These are phyloP conservation scores for Phaeotremella skinneri DNA, from an alignment of 768 basidiomycete species.

Conservation along the genomic window DNA sequence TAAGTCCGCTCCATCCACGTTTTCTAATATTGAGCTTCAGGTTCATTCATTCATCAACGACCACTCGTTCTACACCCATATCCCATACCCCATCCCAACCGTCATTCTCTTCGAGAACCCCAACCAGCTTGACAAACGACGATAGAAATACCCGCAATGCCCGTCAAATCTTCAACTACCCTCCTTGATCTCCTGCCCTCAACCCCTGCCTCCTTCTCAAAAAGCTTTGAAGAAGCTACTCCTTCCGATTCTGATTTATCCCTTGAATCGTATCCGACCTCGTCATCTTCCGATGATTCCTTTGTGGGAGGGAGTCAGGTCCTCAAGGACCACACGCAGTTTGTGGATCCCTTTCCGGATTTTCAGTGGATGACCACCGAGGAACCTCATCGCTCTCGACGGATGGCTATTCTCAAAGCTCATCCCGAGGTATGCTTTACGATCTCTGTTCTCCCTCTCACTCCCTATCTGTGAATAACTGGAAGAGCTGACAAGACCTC, in stretches of 20 bases:
- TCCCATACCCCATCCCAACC: too few relatives aligned
- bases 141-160: too few relatives aligned
- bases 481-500: background rate
- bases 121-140: too few relatives aligned
- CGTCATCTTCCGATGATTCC: slow-evolving; percentile 53
- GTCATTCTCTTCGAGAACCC: too few relatives aligned
- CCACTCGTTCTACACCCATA: too few relatives aligned
- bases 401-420: slow-evolving; percentile 85
- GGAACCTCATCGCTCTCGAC: slow-evolving; percentile 86
- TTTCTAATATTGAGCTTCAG: too few relatives aligned
- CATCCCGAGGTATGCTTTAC: slow-evolving; percentile 73
- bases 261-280: slow-evolving; percentile 49
- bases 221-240: too few relatives aligned
- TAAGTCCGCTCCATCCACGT: too few relatives aligned
- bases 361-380: slow-evolving; percentile 98
- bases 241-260: background rate
- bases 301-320: background rate
- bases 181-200: too few relatives aligned
- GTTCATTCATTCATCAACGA: too few relatives aligned
- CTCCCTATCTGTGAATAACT: background rate
- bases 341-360: slow-evolving; percentile 56
- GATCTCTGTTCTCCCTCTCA: background rate
- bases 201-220: too few relatives aligned
- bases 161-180: too few relatives aligned
- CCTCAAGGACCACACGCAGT: slow-evolving; percentile 1